A percentile compares a stretch with the other conserved stretches of the same genome.
Evolutionary conservation across 2,329 filamentous ascomycete species (phyloP).

Genomic region (Cercospora zeae-maydis): DNA sequence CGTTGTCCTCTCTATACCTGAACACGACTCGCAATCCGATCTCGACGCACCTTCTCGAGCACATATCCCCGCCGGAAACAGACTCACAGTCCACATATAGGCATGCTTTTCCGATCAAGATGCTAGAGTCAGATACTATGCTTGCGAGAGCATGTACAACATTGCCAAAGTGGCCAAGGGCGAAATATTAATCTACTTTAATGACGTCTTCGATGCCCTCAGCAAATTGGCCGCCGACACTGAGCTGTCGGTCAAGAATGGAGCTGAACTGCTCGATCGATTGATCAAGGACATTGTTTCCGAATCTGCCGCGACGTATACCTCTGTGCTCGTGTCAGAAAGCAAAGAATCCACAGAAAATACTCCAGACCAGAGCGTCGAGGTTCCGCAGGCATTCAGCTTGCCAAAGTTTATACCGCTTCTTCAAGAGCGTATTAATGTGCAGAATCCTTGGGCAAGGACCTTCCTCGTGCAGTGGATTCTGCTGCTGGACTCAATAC

Average conservation of each 20-base stretch:
- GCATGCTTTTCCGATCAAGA: conserved; percentile 98
- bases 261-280: conserved; percentile 89
- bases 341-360: conserved; percentile 45
- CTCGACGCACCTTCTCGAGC: background rate
- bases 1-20: background rate
- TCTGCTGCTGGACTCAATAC: conserved; percentile 89
- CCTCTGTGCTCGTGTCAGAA: conserved; percentile 69
- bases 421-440: conserved; percentile 88
- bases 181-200: conserved; percentile 95
- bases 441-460: conserved; percentile 89
- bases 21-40: background rate
- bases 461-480: conserved; percentile 97
- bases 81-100: background rate
- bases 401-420: conserved; percentile 86
- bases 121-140: conserved; percentile 94
- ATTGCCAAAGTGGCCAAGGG: conserved; percentile 99
- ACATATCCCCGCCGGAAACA: background rate
- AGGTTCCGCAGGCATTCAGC: conserved; percentile 85
- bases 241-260: conserved; percentile 96
- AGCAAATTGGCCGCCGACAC: conserved; percentile 96
- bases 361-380: conserved; percentile 37
- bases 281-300: conserved; percentile 95
- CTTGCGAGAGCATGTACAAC: conserved; percentile 99
- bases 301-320: conserved; percentile 90
- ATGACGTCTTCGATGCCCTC: conserved; percentile 94